Evolutionary conservation across 495 filamentous ascomycete genomes (phyloP).

Genomic region (Aspergillus steynii): DNA sequence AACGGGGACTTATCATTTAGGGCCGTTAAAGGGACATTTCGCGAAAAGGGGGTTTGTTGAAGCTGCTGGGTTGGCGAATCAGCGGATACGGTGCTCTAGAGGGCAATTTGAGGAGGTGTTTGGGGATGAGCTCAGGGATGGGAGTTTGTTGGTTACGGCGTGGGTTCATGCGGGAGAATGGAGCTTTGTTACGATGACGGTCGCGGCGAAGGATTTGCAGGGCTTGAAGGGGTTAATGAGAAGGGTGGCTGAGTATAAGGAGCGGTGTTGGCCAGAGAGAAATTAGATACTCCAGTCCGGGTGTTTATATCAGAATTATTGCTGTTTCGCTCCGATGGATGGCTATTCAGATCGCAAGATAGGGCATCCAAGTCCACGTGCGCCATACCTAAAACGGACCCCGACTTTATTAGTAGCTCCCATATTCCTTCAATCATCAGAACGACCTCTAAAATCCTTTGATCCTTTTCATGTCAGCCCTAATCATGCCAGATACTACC

Average conservation of each 20-base stretch:
- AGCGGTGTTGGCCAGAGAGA: neutral
- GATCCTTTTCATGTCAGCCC: no score
- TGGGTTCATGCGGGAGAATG: constrained; percentile 4
- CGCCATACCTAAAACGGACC: no score
- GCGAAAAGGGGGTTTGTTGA: constrained; percentile 1
- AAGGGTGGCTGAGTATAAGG: neutral
- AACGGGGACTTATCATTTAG: constrained; percentile 14
- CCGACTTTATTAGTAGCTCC: no score
- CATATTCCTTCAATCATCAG: no score
- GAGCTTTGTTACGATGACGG: constrained; percentile 4
- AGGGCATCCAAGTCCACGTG: no score
- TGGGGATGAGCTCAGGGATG: neutral
- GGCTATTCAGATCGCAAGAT: no score
- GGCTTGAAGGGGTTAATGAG: neutral
- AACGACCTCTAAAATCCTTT: no score
- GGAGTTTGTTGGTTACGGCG: constrained; percentile 3
- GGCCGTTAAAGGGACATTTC: constrained; percentile 11
- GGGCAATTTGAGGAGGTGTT: constrained; percentile 2
- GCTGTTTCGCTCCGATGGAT: no score
- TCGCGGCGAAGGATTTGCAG: neutral
- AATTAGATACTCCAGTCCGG: neutral
- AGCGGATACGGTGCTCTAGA: neutral
- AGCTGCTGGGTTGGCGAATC: constrained; percentile 3
- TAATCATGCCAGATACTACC: no score
- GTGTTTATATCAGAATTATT: no score